Conservation (phyloP, 768 basidiomycete species). For the Erythrobasidium yunnanense region DNA sequence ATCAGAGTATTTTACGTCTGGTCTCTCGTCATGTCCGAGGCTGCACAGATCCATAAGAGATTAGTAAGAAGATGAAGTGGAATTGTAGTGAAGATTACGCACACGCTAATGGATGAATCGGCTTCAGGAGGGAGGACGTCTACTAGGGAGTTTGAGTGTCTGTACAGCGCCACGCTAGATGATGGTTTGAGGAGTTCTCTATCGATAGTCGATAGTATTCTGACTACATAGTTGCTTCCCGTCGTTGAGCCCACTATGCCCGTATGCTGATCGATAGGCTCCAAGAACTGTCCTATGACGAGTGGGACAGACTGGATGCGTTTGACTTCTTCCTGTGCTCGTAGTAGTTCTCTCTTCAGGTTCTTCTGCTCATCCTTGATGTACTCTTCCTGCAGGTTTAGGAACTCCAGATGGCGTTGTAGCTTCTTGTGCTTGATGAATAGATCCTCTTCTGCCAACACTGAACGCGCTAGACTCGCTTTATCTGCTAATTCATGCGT, state of each 20-base stretch:
- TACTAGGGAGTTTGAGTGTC: constrained; percentile 95
- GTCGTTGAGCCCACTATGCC: constrained; percentile 97
- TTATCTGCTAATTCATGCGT: constrained; percentile 20
- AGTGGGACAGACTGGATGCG: constrained; percentile 97
- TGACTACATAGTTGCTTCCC: constrained; percentile 93
- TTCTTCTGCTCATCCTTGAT: constrained; percentile 98
- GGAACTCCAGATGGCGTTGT: constrained; percentile 84
- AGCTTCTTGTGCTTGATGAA: constrained; percentile 98
- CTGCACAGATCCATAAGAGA: background rate
- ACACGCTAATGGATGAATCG: constrained; percentile 88
- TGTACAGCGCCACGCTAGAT: constrained; percentile 93
- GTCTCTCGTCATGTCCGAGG: constrained; percentile 82
- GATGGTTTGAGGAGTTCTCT: constrained; percentile 94
- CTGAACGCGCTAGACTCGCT: constrained; percentile 1
- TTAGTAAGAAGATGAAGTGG: background rate
- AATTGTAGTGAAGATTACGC: background rate
- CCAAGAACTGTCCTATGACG: constrained; percentile 97
- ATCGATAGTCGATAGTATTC: constrained; percentile 92
- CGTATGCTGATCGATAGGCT: constrained; percentile 94
- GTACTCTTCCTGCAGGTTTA: constrained; percentile 78
- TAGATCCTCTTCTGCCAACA: constrained; percentile 55
- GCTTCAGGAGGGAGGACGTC: constrained; percentile 98
- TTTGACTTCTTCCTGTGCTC: constrained; percentile 98
- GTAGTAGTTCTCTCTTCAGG: constrained; percentile 91
- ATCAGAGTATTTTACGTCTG: constrained; percentile 83